Evolutionary conservation across 306 rosid species (phyloP), one percentile per base, ranked within the genome.

Genomic region (Ochetophila trinervis): DNA sequence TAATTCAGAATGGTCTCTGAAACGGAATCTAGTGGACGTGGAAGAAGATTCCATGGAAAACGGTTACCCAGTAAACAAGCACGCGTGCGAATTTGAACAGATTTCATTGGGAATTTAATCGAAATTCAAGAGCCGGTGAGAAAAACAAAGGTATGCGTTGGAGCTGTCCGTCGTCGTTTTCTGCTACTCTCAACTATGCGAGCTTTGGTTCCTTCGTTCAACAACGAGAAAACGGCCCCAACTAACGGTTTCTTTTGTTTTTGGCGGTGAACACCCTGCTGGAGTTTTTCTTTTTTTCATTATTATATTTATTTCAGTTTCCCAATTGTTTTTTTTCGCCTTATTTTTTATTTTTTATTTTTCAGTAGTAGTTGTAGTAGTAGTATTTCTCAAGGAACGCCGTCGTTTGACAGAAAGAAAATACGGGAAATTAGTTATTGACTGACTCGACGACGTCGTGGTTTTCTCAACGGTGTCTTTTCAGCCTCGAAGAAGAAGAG

Each of bases 31-130:
- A 20, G 80, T 72, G 44, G 76, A 68, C 17, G 74, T 22, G 1
- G 88, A 82, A 0, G 80, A 68, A 51, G 89, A 72, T 63, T 88
- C 91, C 95, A 83, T 86, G 53, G 69, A 54, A 55, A 74, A 65
- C 17, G 63, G 50, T 8, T 60, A 50, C 45, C 44, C 21, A 57
- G 13, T 17, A n/a, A 62, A 70, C 63, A 5, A 62, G 68, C 66
- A 16, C 21, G 9, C n/a, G 8, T n/a, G 16, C 53, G 12, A 40
- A 11, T 12, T 9, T 12, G 45, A 40, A 51, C 36, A 3, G 21
- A 24, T 16, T 13, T 13, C 34, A 32, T 19, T n/a, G n/a, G 11
- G 53, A 10, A 60, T 49, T 49, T 69, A 53, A 45, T 17, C 14
- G 75, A 71, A 67, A 14, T 40, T 18, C 40, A 40, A 32, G n/a